Conservation (phyloP, 2,329 filamentous ascomycete species). For the Botrytis pseudocinerea region DNA sequence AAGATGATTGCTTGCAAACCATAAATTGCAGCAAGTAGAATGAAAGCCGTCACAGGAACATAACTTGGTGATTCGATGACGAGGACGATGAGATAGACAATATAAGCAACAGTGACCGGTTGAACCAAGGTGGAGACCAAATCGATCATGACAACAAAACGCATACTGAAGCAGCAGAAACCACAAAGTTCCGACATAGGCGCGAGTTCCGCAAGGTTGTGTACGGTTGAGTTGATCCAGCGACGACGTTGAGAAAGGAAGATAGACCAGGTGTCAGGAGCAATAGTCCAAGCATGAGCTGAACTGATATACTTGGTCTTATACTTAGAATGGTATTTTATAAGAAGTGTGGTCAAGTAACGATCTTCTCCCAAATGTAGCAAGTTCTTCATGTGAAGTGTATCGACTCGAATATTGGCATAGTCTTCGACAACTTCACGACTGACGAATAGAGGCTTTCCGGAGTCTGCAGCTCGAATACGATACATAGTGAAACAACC, state of each 20-base stretch:
- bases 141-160: conserved; percentile 95
- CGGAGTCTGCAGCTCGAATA: conserved; percentile 88
- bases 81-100: conserved; percentile 82
- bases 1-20: conserved; percentile 97
- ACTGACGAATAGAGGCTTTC: conserved; percentile 95
- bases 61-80: conserved; percentile 61
- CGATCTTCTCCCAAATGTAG: conserved; percentile 96
- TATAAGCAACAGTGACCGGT: conserved; percentile 86
- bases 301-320: conserved; percentile 97
- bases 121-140: conserved; percentile 88
- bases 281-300: conserved; percentile 95
- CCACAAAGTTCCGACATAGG: conserved; percentile 92
- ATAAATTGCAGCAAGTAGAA: conserved; percentile 92
- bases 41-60: conserved; percentile 82
- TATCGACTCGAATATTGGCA: conserved; percentile 91
- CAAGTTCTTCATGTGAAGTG: conserved; percentile 97
- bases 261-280: conserved; percentile 88
- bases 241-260: conserved; percentile 98
- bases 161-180: conserved; percentile 99
- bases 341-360: conserved; percentile 88
- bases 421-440: conserved; percentile 87
- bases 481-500: conserved; percentile 99
- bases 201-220: conserved; percentile 95
- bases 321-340: conserved; percentile 90
- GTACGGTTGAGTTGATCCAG: conserved; percentile 99